These are phyloP conservation scores for Salix exigua DNA, from an alignment of 345 rosid species.

Conservation along the genomic window DNA sequence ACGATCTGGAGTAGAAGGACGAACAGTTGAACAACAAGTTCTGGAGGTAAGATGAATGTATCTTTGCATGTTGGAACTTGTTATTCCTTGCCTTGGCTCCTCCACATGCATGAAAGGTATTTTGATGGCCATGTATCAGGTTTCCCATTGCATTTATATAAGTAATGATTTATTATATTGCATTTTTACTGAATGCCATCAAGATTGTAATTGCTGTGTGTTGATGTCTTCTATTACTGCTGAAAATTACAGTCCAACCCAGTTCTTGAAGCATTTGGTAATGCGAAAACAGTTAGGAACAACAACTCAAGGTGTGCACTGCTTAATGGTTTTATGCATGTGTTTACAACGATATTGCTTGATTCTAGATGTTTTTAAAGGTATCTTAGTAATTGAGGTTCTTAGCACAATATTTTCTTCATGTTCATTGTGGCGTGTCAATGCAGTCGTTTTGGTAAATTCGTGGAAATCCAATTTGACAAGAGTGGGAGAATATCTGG, in stretches of 20 bases:
- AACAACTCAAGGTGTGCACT: slow-evolving; percentile 76
- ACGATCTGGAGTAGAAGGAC: slow-evolving; percentile 93
- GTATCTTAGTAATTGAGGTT: not conserved
- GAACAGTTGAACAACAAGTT: slow-evolving; percentile 98
- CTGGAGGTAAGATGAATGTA: slow-evolving; percentile 62
- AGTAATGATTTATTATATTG: too few species aligned
- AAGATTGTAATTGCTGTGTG: not conserved
- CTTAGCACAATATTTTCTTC: not conserved
- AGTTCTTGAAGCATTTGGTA: slow-evolving; percentile 98
- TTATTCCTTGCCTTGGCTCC: too few species aligned
- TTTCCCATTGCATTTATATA: too few species aligned
- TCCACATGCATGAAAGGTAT: too few species aligned
- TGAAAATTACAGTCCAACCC: slow-evolving; percentile 74
- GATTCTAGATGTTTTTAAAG: not conserved
- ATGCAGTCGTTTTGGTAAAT: slow-evolving; percentile 94
- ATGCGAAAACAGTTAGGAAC: slow-evolving; percentile 91
- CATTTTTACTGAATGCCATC: not conserved
- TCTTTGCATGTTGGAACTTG: not conserved
- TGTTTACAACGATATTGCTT: not conserved
- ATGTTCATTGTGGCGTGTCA: slow-evolving; percentile 20
- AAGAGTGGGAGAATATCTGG: slow-evolving; percentile 95
- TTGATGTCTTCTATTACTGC: not conserved
- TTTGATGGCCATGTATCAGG: too few species aligned
- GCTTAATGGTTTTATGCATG: slow-evolving; percentile 2
- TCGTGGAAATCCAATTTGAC: slow-evolving; percentile 98